Conservation (phyloP, 2,329 filamentous ascomycete genomes). For the Fusarium drepaniforme region DNA sequence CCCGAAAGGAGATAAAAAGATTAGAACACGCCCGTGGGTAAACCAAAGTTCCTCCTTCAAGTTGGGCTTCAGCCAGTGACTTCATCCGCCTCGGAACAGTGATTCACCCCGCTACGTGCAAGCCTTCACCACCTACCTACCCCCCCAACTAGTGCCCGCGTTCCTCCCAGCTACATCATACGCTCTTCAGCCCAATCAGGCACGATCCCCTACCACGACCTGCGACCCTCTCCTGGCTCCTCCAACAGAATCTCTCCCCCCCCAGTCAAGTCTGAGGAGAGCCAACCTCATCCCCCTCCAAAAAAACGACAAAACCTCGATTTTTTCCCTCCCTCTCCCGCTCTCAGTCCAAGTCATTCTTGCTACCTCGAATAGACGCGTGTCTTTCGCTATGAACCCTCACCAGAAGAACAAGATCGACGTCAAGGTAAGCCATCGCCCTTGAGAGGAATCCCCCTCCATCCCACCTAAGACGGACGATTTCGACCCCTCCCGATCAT, state of each 20-base stretch:
- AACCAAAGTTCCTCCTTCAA: background rate
- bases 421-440: constrained; percentile 77
- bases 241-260: constrained; percentile 35
- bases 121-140: background rate
- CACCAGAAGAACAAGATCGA: constrained; percentile 99
- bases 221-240: constrained; percentile 35
- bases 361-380: constrained; percentile 2
- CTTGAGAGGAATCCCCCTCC: constrained; percentile 27
- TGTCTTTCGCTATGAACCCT: constrained; percentile 79
- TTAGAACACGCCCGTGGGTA: background rate
- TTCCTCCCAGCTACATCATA: constrained; percentile 42
- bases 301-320: constrained; percentile 19
- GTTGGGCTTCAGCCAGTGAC: constrained; percentile 12
- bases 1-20: constrained; percentile 3
- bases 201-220: constrained; percentile 37
- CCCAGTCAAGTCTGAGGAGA: constrained; percentile 29
- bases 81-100: constrained; percentile 27
- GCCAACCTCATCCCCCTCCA: constrained; percentile 33
- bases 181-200: constrained; percentile 42
- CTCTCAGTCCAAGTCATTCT: constrained; percentile 5
- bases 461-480: constrained; percentile 26
- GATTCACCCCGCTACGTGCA: constrained; percentile 24
- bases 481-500: constrained; percentile 25
- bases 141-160: constrained; percentile 15
- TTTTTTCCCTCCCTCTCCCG: background rate